Percentiles rank a stretch among this genome's conserved stretches.
phyloP scores from a whole-genome alignment of 2,329 filamentous ascomycete genomes.

The Apiospora hydei region DNA sequence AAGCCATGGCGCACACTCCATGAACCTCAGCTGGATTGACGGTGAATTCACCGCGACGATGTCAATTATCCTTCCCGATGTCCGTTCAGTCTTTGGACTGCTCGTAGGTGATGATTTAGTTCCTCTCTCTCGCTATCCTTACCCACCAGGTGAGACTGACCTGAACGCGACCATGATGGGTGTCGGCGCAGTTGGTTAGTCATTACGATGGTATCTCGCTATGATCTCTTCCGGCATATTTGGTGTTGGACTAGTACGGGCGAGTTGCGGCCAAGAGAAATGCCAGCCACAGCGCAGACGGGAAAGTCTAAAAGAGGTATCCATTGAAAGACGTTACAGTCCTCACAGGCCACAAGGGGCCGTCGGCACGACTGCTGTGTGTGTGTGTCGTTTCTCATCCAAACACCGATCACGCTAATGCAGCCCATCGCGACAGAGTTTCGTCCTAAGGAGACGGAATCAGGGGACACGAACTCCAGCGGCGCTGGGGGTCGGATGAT shows the following conservation, averaged over 20 bases:
- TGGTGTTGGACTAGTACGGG: background rate
- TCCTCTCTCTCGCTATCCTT: background rate
- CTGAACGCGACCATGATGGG: background rate
- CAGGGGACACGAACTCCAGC: background rate
- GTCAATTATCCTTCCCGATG: background rate
- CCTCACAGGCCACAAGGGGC: background rate
- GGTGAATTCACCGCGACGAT: background rate
- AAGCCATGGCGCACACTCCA: constrained; percentile 11
- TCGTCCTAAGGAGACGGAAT: background rate
- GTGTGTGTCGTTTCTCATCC: background rate
- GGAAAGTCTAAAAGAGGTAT: background rate
- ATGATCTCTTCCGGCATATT: background rate
- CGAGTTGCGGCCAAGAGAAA: background rate
- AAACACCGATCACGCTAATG: background rate
- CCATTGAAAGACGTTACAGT: constrained; percentile 4
- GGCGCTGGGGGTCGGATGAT: background rate
- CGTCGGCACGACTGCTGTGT: background rate
- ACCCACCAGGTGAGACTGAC: background rate
- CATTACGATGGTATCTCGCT: background rate
- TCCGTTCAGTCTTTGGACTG: background rate
- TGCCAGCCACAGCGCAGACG: background rate
- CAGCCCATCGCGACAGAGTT: background rate
- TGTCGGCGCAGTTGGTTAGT: background rate
- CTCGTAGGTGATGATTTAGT: background rate
- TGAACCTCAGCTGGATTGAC: background rate